A percentile compares a stretch with the other conserved stretches of the same genome.
Conservation (phyloP, 176 grass and related monocot genomes). For the Avena atlantica region DNA sequence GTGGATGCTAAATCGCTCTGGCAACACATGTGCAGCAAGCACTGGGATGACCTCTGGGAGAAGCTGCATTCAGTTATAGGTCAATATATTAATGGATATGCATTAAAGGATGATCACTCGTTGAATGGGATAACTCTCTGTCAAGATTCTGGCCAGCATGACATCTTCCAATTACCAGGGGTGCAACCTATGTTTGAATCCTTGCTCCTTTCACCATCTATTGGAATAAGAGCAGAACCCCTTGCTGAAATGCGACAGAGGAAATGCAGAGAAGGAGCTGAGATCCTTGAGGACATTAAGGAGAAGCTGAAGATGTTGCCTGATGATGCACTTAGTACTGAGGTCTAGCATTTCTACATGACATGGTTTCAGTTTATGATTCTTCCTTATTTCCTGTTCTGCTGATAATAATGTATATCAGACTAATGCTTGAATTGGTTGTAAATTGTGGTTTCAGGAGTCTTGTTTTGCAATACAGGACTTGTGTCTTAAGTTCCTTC, state of each 20-base stretch:
- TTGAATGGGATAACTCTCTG: background rate
- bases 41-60: background rate
- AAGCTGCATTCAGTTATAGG: background rate
- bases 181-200: background rate
- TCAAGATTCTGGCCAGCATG: background rate
- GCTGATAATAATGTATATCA: background rate
- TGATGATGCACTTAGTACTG: background rate
- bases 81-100: background rate
- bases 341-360: slow-evolving; percentile 11
- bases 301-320: slow-evolving; percentile 5
- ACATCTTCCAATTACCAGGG: slow-evolving; percentile 3
- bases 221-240: too few relatives aligned
- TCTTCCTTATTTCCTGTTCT: slow-evolving; percentile 3
- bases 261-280: too few relatives aligned
- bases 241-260: too few relatives aligned
- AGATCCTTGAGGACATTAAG: too few relatives aligned
- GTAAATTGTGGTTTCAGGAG: slow-evolving; percentile 7
- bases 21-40: background rate
- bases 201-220: background rate
- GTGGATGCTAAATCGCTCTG: background rate
- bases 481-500: slow-evolving; percentile 23
- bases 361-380: background rate
- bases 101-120: background rate
- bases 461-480: background rate
- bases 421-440: background rate